phyloP scores from a whole-genome alignment of 2,329 filamentous ascomycete genomes.

The Paramyrothecium sp. region DNA sequence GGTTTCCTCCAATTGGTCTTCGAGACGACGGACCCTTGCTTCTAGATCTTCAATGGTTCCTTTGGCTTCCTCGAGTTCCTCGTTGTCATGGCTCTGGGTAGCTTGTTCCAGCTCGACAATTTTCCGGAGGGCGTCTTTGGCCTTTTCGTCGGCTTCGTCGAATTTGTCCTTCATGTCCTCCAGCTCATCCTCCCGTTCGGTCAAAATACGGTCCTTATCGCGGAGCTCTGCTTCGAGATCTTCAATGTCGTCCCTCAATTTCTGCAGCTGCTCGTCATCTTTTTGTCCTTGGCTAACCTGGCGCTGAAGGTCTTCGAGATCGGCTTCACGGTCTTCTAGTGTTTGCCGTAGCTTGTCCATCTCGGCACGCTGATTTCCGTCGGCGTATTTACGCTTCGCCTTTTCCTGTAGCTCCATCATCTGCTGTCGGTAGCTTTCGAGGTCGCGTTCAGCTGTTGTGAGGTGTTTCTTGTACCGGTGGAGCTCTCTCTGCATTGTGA shows the following conservation, averaged over 20 bases:
- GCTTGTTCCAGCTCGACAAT: conserved; percentile 57
- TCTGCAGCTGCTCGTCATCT: conserved; percentile 59
- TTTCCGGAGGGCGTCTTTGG: conserved; percentile 53
- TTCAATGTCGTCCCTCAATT: conserved; percentile 69
- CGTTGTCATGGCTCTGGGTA: conserved; percentile 37
- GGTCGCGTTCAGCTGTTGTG: conserved; percentile 76
- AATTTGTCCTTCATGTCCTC: conserved; percentile 60
- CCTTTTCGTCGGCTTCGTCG: conserved; percentile 55
- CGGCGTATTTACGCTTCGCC: conserved; percentile 71
- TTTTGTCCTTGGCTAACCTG: conserved; percentile 57
- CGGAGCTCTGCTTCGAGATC: conserved; percentile 75
- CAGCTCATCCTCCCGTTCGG: conserved; percentile 73
- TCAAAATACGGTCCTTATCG: conserved; percentile 71
- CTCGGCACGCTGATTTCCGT: conserved; percentile 65
- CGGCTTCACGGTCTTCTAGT: conserved; percentile 57
- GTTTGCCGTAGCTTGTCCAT: conserved; percentile 55
- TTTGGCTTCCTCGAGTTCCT: conserved; percentile 54
- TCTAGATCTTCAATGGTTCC: conserved; percentile 61
- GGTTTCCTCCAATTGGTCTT: conserved; percentile 53
- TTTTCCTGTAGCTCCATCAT: conserved; percentile 81
- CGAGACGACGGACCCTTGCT: conserved; percentile 49
- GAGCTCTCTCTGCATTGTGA: conserved; percentile 86
- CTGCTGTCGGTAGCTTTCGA: conserved; percentile 80
- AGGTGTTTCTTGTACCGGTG: conserved; percentile 84
- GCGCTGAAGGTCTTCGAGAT: conserved; percentile 59